A percentile compares a stretch with the other conserved stretches of the same genome.
Conservation (phyloP, 495 filamentous ascomycete genomes). For the Neurospora africana region DNA sequence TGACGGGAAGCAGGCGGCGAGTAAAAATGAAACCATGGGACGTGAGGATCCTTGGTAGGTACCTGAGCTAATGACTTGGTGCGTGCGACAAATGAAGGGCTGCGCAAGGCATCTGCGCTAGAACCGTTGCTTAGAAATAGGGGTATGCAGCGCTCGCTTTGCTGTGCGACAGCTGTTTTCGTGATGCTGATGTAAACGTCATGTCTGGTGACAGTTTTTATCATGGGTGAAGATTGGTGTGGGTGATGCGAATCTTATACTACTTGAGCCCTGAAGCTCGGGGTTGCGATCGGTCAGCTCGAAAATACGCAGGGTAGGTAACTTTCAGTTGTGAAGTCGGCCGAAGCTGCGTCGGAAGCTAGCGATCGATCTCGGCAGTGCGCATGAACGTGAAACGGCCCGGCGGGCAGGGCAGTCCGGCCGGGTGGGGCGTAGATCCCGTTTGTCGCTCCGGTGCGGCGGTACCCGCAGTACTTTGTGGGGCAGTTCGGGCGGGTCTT, state of each 20-base stretch:
- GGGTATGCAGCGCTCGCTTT: not conserved
- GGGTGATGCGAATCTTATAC: not conserved
- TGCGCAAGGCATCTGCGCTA: not conserved
- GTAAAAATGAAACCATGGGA: not conserved
- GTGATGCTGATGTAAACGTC: not conserved
- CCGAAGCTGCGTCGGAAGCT: not conserved
- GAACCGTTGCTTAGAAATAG: not conserved
- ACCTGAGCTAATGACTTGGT: not conserved
- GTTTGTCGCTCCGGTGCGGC: not conserved
- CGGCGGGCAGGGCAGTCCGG: not conserved
- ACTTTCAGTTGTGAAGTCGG: not conserved
- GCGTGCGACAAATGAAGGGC: not conserved
- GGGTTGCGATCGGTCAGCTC: not conserved
- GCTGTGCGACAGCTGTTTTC: not conserved
- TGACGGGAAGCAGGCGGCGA: not conserved
- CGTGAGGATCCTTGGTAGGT: not conserved
- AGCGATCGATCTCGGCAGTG: not conserved
- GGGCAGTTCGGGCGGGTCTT: not conserved
- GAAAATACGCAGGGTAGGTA: not conserved
- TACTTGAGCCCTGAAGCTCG: not conserved
- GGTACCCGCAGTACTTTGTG: not conserved
- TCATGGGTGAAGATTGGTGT: not conserved
- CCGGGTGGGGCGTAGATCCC: not conserved
- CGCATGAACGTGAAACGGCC: not conserved
- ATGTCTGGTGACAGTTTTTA: not conserved